Conservation (phyloP, 352 stramenopile species). For the Pythium volutum region DNA sequence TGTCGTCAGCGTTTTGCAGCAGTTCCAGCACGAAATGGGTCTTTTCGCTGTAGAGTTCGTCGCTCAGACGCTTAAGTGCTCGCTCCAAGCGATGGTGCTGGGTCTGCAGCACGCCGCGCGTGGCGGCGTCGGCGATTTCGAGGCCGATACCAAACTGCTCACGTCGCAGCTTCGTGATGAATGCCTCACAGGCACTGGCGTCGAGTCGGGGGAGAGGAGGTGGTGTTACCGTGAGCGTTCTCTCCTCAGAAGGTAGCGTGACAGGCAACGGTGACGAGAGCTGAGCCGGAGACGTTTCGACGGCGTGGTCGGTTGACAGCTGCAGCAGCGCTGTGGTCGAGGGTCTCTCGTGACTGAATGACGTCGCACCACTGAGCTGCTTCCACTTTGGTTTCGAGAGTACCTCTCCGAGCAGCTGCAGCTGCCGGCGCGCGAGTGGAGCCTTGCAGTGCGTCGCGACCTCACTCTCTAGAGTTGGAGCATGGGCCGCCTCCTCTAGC, state of each 20-base stretch:
- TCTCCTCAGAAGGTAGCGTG: too few relatives aligned
- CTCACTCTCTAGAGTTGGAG: constrained; percentile 1
- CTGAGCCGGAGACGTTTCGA: neutral
- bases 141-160: constrained; percentile 81
- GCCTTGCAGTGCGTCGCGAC: neutral
- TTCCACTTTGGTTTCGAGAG: constrained; percentile 11
- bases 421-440: constrained; percentile 3
- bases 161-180: constrained; percentile 62
- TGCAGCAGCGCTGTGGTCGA: neutral
- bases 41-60: constrained; percentile 84
- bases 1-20: constrained; percentile 88
- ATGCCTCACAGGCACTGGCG: constrained; percentile 32
- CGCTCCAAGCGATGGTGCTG: constrained; percentile 79
- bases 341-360: neutral
- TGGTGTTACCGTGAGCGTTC: too few relatives aligned
- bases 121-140: constrained; percentile 54
- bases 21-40: constrained; percentile 89
- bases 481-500: constrained; percentile 23
- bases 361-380: neutral
- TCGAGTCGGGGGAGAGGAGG: neutral
- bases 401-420: constrained; percentile 16
- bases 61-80: constrained; percentile 81
- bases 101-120: constrained; percentile 51
- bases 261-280: too few relatives aligned
- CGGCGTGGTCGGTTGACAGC: neutral